Conservation (phyloP, 2,329 filamentous ascomycete genomes). For the Colletotrichum costaricense region DNA sequence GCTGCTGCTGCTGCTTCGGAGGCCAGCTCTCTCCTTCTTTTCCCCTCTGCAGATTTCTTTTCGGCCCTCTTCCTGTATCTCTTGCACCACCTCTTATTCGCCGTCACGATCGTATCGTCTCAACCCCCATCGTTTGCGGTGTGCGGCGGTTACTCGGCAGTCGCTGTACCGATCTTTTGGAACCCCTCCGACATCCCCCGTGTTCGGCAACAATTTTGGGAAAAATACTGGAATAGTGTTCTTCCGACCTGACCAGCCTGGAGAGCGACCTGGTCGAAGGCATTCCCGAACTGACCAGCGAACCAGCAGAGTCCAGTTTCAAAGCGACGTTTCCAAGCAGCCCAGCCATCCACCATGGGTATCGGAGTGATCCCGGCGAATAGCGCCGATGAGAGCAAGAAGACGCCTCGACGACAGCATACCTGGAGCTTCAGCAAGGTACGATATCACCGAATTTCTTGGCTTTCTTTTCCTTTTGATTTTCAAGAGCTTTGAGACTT, state of each 20-base stretch:
- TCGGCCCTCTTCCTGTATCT: no score
- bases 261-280: not conserved
- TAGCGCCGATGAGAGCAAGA: conserved; percentile 23
- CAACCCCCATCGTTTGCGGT: not conserved
- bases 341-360: conserved; percentile 18
- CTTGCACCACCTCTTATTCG: not conserved
- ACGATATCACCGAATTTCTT: conserved; percentile 28
- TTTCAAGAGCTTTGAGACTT: not conserved
- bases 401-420: conserved; percentile 45
- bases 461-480: not conserved
- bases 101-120: conserved; percentile 14
- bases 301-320: not conserved
- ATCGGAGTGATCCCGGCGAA: conserved; percentile 34
- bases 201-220: conserved; percentile 2
- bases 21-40: not conserved
- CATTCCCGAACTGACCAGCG: not conserved
- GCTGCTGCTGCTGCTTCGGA: not conserved
- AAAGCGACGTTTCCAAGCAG: not conserved
- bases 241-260: not conserved
- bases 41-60: not conserved
- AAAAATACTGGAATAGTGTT: not conserved
- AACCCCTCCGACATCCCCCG: conserved; percentile 29
- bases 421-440: conserved; percentile 57
- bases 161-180: conserved; percentile 19
- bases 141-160: conserved; percentile 31